Conservation (phyloP, 306 rosid genomes). For the Inga oerstediana region DNA sequence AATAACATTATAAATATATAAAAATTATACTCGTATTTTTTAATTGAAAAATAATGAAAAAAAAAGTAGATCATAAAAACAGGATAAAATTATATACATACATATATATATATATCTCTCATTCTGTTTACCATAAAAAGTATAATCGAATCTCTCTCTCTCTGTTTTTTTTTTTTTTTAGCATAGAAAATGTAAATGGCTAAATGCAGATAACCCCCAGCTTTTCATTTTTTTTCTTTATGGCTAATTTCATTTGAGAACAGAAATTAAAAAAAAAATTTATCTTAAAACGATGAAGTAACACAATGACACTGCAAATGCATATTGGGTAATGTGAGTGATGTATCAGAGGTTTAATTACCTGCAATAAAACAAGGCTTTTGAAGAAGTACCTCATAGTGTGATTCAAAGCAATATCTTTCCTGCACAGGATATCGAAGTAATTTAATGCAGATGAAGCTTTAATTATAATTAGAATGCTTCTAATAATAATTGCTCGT, state of each 20-base stretch:
- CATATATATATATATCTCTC: too few species aligned
- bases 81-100: too few species aligned
- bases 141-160: too few species aligned
- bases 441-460: constrained; percentile 14
- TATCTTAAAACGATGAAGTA: background rate
- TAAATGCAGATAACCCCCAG: background rate
- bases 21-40: too few species aligned
- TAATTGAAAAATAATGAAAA: too few species aligned
- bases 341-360: constrained; percentile 30
- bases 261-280: background rate
- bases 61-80: background rate
- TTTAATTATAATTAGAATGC: background rate
- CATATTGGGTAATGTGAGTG: background rate
- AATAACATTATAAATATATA: too few species aligned
- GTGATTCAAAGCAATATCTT: constrained; percentile 67
- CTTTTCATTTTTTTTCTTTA: background rate
- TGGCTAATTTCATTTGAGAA: background rate
- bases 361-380: constrained; percentile 77
- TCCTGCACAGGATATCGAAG: constrained; percentile 46
- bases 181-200: too few species aligned
- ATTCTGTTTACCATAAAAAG: too few species aligned
- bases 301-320: background rate
- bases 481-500: background rate
- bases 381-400: constrained; percentile 66
- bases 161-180: too few species aligned